A percentile compares a stretch with the other conserved stretches of the same genome.
phyloP scores from a whole-genome alignment of 176 grass and related monocot genomes.

The Phoenix roebelenii region DNA sequence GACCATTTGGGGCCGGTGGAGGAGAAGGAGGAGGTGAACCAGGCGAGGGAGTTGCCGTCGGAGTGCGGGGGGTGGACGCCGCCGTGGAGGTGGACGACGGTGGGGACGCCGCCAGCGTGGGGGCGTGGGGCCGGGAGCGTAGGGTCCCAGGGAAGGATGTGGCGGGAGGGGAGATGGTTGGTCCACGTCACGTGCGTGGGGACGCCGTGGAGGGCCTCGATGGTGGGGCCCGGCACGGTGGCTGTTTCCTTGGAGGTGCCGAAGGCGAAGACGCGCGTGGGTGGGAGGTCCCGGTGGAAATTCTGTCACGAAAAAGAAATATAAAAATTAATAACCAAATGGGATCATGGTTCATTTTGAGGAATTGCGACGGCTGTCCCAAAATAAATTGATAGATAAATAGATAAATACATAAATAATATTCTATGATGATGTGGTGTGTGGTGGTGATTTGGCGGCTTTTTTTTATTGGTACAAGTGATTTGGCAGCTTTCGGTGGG shows the following conservation, averaged over 20 bases:
- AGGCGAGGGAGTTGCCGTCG: constrained; percentile 58
- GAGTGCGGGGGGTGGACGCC: constrained; percentile 66
- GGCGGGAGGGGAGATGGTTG: constrained; percentile 45
- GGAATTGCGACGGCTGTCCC: no score
- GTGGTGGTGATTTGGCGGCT: no score
- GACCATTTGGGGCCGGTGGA: constrained; percentile 37
- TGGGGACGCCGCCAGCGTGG: constrained; percentile 32
- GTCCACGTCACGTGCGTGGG: constrained; percentile 55
- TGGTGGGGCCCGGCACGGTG: constrained; percentile 65
- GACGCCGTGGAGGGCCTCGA: constrained; percentile 43
- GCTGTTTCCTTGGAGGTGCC: constrained; percentile 27
- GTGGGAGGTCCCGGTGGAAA: constrained; percentile 71
- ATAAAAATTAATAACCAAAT: neutral
- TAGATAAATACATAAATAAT: no score
- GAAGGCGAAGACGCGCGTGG: constrained; percentile 52
- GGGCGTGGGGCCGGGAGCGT: constrained; percentile 17
- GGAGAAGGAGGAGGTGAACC: constrained; percentile 47
- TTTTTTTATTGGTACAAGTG: no score
- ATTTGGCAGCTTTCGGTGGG: no score
- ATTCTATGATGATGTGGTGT: no score
- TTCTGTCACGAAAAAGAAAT: constrained; percentile 30
- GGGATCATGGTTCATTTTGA: no score
- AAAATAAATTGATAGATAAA: no score
- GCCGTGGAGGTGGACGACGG: constrained; percentile 82
- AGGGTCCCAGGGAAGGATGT: constrained; percentile 55